Conservation (phyloP, 108 stramenopile species). For the Fragilaria radians region DNA sequence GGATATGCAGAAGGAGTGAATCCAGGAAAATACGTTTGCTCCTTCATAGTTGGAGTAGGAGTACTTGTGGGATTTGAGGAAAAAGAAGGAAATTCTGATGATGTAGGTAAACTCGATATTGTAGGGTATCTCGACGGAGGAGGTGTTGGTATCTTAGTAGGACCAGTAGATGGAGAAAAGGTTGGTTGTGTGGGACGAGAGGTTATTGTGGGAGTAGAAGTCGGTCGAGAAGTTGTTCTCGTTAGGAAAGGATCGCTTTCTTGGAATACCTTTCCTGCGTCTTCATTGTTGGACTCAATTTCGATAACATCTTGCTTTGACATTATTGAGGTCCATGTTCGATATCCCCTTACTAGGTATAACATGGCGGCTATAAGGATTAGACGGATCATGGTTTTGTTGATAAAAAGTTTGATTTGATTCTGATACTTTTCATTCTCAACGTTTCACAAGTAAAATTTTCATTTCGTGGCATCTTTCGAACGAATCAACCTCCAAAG, state of each 20-base stretch:
- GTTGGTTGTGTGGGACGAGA: not conserved
- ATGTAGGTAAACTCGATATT: not conserved
- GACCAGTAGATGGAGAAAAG: not conserved
- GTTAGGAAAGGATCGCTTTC: constrained; percentile 3
- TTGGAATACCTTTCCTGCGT: constrained; percentile 1
- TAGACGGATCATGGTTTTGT: too few relatives aligned
- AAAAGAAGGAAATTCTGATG: not conserved
- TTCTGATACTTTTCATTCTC: too few relatives aligned
- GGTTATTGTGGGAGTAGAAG: not conserved
- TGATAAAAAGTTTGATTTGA: too few relatives aligned
- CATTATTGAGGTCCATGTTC: too few relatives aligned
- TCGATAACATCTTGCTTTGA: too few relatives aligned
- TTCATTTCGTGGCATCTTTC: too few relatives aligned
- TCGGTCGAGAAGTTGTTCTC: not conserved
- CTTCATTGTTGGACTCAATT: too few relatives aligned
- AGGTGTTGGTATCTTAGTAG: not conserved
- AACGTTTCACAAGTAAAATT: too few relatives aligned
- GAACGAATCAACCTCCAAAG: too few relatives aligned
- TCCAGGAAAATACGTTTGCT: not conserved
- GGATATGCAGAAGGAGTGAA: not conserved
- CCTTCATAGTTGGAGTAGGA: not conserved
- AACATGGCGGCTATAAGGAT: too few relatives aligned
- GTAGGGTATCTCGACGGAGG: too few relatives aligned
- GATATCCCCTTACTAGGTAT: too few relatives aligned
- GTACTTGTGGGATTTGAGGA: not conserved